These are phyloP conservation scores for Leccinum solheimii DNA, from an alignment of 1,284 basidiomycete genomes.

Conservation along the genomic window DNA sequence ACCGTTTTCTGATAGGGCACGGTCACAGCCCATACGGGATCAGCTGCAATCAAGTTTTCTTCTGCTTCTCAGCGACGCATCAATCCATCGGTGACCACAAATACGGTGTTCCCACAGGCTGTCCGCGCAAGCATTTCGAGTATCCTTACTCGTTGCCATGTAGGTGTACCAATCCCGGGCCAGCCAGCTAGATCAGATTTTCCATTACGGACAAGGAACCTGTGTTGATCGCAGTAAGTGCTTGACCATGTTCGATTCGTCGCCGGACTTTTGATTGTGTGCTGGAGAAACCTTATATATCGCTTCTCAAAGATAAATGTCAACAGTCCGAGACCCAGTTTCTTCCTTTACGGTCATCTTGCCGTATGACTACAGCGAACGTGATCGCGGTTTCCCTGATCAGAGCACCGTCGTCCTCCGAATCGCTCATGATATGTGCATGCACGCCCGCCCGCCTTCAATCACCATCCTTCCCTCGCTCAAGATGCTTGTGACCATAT, in stretches of 20 bases:
- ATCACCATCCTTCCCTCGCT: no score
- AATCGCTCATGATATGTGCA: no score
- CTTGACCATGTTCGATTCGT: not conserved
- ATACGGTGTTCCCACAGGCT: not conserved
- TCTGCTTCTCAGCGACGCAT: not conserved
- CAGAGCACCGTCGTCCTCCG: not conserved
- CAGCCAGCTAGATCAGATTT: not conserved
- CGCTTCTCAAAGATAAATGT: not conserved
- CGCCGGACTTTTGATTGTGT: not conserved
- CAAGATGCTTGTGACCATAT: no score
- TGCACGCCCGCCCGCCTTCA: no score
- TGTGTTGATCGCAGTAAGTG: not conserved
- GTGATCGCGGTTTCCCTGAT: not conserved
- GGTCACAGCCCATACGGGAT: not conserved
- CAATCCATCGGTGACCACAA: not conserved
- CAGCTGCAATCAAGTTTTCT: not conserved
- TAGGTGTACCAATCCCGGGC: no score
- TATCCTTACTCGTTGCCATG: not conserved
- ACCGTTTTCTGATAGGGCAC: not conserved
- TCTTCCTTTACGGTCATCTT: not conserved
- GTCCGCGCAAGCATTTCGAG: not conserved
- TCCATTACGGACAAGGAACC: not conserved
- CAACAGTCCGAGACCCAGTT: not conserved
- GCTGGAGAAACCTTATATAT: not conserved
- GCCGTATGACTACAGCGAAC: not conserved